Evolutionary conservation across 495 filamentous ascomycete genomes (phyloP), one percentile per base, ranked within the genome.

Genomic region (Daldinia bambusicola): DNA sequence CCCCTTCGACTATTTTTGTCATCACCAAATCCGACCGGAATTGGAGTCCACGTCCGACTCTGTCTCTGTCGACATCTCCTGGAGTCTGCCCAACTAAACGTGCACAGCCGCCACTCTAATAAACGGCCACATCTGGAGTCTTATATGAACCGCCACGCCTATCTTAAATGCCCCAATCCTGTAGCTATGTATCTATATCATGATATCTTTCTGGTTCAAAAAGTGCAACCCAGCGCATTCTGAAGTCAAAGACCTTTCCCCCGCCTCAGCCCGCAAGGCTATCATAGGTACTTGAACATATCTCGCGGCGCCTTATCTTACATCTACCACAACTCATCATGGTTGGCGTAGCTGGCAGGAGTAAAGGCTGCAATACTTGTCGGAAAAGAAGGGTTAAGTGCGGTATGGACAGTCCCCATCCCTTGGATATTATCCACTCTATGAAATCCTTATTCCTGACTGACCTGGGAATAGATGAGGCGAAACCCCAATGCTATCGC

Each of bases 291-390:
- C 18, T 13, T 48, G 43, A 22, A 20, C 18, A 48, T 48, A 48
- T 22, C 18, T 48, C 32, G 18, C 12, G 56, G 1, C 55, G 22
- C 14, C 9, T 60, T 50, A 48, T 20, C 9, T 22, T 45, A 26
- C 34, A 30, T 36, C 31, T 18, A 16, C 26, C 12, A 16, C 20
- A 41, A 22, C 55, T 8, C 55, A 68, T 57, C 63, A 78, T 78
- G 76, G 72, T 68, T 48, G 75, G 75, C 22, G 66, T 78, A 12
- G 65, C 66, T n/a, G 76, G 76, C 38, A 71, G 76, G 37, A 78
- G 76, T 37, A 78, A 71, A n/a, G 76, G 76, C 56, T 78, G 76
- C 64, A 69, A 70, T 53, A 78, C 76, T 20, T 78, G 76, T 53
- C 72, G 72, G 2, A 72, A 30, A 26, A 65, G 72, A 58, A 70